A percentile compares a stretch with the other conserved stretches of the same genome.
phyloP scores from a whole-genome alignment of 768 basidiomycete genomes.

The Suillus sp. region DNA sequence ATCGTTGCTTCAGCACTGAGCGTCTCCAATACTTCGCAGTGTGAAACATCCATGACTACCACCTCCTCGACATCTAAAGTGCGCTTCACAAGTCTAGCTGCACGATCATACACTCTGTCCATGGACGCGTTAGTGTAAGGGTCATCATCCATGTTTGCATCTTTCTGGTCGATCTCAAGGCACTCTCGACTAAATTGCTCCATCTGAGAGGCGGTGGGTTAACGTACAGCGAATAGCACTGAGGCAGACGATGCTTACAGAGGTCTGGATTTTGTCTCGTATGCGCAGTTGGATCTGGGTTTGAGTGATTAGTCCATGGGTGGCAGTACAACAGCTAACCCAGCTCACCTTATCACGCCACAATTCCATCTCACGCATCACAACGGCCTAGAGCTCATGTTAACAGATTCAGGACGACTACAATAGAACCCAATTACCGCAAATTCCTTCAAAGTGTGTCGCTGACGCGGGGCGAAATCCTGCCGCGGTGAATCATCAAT shows the following conservation, averaged over 20 bases:
- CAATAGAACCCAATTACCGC: conserved; percentile 46
- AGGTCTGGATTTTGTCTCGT: conserved; percentile 88
- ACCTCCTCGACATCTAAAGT: conserved; percentile 93
- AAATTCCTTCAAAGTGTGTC: conserved; percentile 93
- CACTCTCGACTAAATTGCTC: conserved; percentile 95
- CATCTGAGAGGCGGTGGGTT: conserved; percentile 54
- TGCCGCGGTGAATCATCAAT: conserved; percentile 81
- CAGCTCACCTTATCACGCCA: conserved; percentile 84
- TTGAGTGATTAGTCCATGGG: neutral
- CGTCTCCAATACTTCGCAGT: conserved; percentile 84
- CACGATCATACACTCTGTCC: conserved; percentile 90
- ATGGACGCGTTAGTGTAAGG: conserved; percentile 49
- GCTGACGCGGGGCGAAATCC: conserved; percentile 86
- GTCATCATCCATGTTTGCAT: conserved; percentile 25
- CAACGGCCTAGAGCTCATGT: conserved; percentile 57
- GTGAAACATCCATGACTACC: conserved; percentile 89
- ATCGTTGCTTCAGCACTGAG: conserved; percentile 60
- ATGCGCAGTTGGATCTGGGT: conserved; percentile 83
- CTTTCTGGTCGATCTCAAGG: conserved; percentile 76
- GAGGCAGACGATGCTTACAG: conserved; percentile 47
- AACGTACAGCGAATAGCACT: conserved; percentile 2
- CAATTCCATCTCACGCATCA: conserved; percentile 93
- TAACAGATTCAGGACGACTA: conserved; percentile 11
- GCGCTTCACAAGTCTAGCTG: conserved; percentile 83
- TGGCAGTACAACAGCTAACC: neutral